phyloP scores from a whole-genome alignment of 495 filamentous ascomycete genomes.

The Penicillium crystallinum region DNA sequence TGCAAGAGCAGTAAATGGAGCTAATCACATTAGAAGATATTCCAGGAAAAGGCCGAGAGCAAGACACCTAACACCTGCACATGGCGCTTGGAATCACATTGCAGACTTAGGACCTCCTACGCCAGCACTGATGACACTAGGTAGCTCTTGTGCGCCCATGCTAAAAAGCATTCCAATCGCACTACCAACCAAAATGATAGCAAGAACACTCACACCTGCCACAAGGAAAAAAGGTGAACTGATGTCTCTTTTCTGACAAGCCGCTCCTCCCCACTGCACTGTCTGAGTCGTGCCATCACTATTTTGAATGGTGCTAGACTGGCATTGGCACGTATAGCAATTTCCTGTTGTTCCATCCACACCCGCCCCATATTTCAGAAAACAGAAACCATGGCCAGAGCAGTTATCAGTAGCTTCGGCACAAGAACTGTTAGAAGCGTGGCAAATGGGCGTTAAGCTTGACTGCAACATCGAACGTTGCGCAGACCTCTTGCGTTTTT shows the following conservation, averaged over 20 bases:
- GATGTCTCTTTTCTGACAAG: slow-evolving; percentile 89
- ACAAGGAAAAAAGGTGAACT: slow-evolving; percentile 84
- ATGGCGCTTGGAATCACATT: slow-evolving; percentile 16
- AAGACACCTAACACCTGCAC: background rate
- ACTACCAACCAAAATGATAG: slow-evolving; percentile 55
- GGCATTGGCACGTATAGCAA: slow-evolving; percentile 78
- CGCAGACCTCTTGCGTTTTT: slow-evolving; percentile 4
- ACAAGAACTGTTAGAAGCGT: slow-evolving; percentile 57
- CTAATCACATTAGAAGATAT: too few species aligned
- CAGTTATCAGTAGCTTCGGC: slow-evolving; percentile 60
- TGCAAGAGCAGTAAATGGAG: too few species aligned
- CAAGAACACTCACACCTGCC: slow-evolving; percentile 58
- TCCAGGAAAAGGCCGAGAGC: background rate
- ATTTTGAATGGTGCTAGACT: slow-evolving; percentile 41
- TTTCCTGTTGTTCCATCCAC: slow-evolving; percentile 29
- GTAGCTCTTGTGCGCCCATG: slow-evolving; percentile 74
- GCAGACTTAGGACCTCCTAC: slow-evolving; percentile 56
- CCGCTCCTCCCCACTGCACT: slow-evolving; percentile 70
- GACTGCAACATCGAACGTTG: slow-evolving; percentile 13
- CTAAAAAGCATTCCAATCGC: slow-evolving; percentile 70
- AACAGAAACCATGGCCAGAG: slow-evolving; percentile 69
- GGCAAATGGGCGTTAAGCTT: slow-evolving; percentile 49
- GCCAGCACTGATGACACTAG: slow-evolving; percentile 82
- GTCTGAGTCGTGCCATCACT: slow-evolving; percentile 46
- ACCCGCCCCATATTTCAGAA: slow-evolving; percentile 48